phyloP scores from a whole-genome alignment of 2,329 filamentous ascomycete species.

The Stromatinia cepivora region DNA sequence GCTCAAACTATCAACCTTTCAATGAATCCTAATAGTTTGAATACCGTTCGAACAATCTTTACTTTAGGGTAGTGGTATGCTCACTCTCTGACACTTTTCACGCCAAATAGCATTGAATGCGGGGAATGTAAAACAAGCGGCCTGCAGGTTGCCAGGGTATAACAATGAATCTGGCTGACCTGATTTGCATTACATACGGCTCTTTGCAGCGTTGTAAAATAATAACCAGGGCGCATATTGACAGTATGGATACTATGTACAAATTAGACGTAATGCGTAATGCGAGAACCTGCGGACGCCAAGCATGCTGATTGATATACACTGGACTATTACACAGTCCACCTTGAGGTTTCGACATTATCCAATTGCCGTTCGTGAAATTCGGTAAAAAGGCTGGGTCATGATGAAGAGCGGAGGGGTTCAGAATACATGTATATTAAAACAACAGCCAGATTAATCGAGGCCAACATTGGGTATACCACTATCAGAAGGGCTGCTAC shows the following conservation, averaged over 20 bases:
- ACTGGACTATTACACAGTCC: conserved; percentile 27
- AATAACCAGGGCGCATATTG: conserved; percentile 31
- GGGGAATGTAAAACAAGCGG: conserved; percentile 17
- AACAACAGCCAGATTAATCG: conserved; percentile 34
- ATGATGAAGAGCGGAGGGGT: conserved; percentile 27
- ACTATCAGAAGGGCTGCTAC: conserved; percentile 37
- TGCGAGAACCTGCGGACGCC: conserved; percentile 34
- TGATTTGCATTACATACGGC: conserved; percentile 29
- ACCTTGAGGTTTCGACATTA: conserved; percentile 24
- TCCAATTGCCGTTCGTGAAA: conserved; percentile 23
- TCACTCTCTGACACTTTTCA: conserved; percentile 1
- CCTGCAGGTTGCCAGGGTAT: conserved; percentile 14
- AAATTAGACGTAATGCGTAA: conserved; percentile 32
- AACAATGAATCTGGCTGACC: conserved; percentile 16
- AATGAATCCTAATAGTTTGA: neutral
- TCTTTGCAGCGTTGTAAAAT: conserved; percentile 22
- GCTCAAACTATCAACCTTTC: neutral
- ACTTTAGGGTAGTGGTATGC: neutral
- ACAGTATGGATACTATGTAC: conserved; percentile 39
- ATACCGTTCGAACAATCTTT: neutral
- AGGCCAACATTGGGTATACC: conserved; percentile 37
- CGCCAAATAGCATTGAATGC: neutral
- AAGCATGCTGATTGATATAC: conserved; percentile 35
- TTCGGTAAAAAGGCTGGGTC: conserved; percentile 20
- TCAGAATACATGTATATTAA: conserved; percentile 22